phyloP scores from a whole-genome alignment of 257 asterid species.

The Solanum megistacrolobum region DNA sequence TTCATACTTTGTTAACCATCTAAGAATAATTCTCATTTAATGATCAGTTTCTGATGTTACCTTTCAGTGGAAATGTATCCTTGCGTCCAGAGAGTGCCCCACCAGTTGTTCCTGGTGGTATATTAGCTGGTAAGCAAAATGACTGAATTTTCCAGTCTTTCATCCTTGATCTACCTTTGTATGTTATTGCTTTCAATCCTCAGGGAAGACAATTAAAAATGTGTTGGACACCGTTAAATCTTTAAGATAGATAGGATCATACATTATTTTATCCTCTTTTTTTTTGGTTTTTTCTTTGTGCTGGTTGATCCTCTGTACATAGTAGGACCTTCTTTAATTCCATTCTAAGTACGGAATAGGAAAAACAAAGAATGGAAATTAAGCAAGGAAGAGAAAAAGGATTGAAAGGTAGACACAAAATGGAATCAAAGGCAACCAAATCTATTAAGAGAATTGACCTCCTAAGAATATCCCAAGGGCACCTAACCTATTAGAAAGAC shows the following conservation, averaged over 20 bases:
- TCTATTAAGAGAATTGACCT: background rate
- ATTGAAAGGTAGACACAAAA: background rate
- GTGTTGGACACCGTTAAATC: background rate
- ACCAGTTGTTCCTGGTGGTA: constrained; percentile 76
- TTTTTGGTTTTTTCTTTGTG: background rate
- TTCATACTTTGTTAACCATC: background rate
- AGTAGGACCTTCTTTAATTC: background rate
- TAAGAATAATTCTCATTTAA: background rate
- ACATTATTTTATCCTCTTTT: background rate
- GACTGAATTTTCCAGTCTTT: background rate
- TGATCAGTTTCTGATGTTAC: constrained; percentile 7
- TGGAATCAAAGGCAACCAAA: background rate
- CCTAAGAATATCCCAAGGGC: background rate
- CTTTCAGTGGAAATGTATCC: constrained; percentile 76
- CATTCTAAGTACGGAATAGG: background rate
- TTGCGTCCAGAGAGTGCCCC: constrained; percentile 32
- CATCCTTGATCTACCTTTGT: background rate
- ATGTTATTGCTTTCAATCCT: background rate
- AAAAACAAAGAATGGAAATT: background rate
- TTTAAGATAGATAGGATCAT: background rate
- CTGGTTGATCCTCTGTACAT: background rate
- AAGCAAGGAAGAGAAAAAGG: background rate
- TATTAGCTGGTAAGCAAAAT: constrained; percentile 81
- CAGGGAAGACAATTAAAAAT: background rate
- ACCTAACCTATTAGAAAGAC: background rate